Base-by-base conservation (phyloP, 2,329 filamentous ascomycete species). In the Leptographium lundbergii region DNA sequence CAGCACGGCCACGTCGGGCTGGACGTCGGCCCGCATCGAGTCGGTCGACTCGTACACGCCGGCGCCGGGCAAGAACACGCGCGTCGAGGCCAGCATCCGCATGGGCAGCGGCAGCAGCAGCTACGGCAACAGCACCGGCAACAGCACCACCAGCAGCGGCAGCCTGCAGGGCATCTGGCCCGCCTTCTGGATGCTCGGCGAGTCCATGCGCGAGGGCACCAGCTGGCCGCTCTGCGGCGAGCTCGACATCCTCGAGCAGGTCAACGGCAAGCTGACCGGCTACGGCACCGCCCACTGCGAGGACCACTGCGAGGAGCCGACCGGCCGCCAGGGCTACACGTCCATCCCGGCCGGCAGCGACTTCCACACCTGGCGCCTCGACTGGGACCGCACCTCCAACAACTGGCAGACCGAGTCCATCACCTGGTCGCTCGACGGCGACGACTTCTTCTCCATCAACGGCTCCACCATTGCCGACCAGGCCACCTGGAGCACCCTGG, bases 21-120 rank as follows among this genome's bases (percentile, higher is more conserved):
- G 80, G 80, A 81, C 78, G 0, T 82, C 80, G 1, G 77, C 71
- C 42, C 77, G 79, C 19, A 74, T 83, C 64, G 80, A 83, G 70
- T 73, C 74, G 62, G 74, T 71, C 59, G 71, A 69, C 56, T 70
- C 73, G 32, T 75, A 78, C 63, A 79, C 75, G 0, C 79, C 80
- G 0, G 60, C 64, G 1, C 61, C 70, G 1, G 77, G 78, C 61
- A 74, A 73, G 60, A 65, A 76, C 34, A 81, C 77, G 25, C 68
- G 73, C 48, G 69, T 77, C 32, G 75, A 81, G 61, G 73, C 75
- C 5, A 67, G 67, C 27, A 69, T 82, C 53, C 74, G 77, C 42
- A 71, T 81, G 54, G 81, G 77, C 14, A 65, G 65, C 60, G 75
- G 42, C 42, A 19, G 42, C 42, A 45, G n/a, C 42, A n/a, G 42